phyloP scores from a whole-genome alignment of 1,139 yeast species.

The Saccharomyces hybrid region DNA sequence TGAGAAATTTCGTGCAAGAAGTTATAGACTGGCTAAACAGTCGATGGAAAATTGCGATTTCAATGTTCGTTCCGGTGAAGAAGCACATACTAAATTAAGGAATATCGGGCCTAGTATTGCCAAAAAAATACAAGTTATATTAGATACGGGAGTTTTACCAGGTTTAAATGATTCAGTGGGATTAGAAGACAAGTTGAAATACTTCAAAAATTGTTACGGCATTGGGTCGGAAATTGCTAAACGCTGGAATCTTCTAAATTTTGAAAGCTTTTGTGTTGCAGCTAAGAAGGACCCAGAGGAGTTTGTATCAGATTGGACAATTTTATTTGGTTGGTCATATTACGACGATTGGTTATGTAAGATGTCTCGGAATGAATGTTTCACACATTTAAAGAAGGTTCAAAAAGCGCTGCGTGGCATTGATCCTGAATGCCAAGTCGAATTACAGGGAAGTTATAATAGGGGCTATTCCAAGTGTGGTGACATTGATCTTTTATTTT shows the following conservation, averaged over 20 bases:
- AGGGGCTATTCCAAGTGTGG: conserved; percentile 46
- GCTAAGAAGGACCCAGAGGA: conserved; percentile 26
- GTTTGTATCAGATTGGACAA: conserved; percentile 32
- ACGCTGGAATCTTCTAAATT: conserved; percentile 38
- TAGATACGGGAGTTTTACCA: conserved; percentile 36
- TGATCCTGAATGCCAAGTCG: conserved; percentile 36
- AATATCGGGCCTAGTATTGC: conserved; percentile 44
- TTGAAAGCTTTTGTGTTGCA: conserved; percentile 39
- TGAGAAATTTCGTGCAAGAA: conserved; percentile 38
- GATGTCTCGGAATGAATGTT: conserved; percentile 45
- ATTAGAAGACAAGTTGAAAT: conserved; percentile 30
- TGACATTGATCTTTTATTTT: conserved; percentile 53
- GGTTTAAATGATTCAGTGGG: conserved; percentile 33
- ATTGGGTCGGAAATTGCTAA: conserved; percentile 45
- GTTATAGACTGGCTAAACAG: conserved; percentile 44
- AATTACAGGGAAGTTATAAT: conserved; percentile 51
- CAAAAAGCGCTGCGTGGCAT: conserved; percentile 30
- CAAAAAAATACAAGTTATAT: conserved; percentile 42
- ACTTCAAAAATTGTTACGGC: conserved; percentile 43
- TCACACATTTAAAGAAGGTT: conserved; percentile 37
- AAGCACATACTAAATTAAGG: conserved; percentile 36
- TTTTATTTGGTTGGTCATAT: conserved; percentile 42
- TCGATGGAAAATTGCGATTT: conserved; percentile 30
- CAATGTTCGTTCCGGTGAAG: conserved; percentile 35
- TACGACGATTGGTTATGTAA: conserved; percentile 44